These are phyloP conservation scores for Suillus alpinus DNA, from an alignment of 768 basidiomycete genomes.

Conservation along the genomic window DNA sequence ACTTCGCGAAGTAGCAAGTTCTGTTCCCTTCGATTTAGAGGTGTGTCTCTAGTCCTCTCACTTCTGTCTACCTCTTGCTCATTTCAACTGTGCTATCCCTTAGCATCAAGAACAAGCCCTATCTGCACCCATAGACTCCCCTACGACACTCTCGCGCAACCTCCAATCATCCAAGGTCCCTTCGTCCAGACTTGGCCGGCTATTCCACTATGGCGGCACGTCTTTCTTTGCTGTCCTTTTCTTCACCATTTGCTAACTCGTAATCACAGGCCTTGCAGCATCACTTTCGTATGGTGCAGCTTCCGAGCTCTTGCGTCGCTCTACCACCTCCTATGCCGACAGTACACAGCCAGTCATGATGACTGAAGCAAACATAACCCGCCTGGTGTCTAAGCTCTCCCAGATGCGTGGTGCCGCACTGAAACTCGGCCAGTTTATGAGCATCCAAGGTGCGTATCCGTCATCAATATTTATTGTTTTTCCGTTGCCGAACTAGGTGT, in stretches of 20 bases:
- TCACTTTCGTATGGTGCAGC: slow-evolving; percentile 89
- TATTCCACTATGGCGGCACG: slow-evolving; percentile 93
- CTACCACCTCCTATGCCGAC: slow-evolving; percentile 39
- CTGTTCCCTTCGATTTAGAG: not conserved
- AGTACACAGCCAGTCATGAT: slow-evolving; percentile 62
- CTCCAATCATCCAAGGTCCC: slow-evolving; percentile 87
- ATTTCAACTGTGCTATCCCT: not conserved
- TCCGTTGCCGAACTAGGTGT: not conserved
- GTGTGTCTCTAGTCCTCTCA: not conserved
- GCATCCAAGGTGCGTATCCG: slow-evolving; percentile 73
- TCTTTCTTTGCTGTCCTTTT: not conserved
- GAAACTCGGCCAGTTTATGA: slow-evolving; percentile 96
- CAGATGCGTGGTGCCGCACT: slow-evolving; percentile 96
- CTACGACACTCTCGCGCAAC: slow-evolving; percentile 30
- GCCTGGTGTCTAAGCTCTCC: slow-evolving; percentile 89
- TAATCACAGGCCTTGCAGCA: slow-evolving; percentile 76
- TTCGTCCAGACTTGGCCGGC: slow-evolving; percentile 80
- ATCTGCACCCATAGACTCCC: slow-evolving; percentile 42
- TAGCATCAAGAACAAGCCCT: not conserved
- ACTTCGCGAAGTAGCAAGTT: not conserved
- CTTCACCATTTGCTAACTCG: not conserved
- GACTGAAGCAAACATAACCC: slow-evolving; percentile 87
- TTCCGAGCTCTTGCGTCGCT: slow-evolving; percentile 76
- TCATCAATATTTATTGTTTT: not conserved
- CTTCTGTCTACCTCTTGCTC: not conserved